Base-by-base conservation (phyloP, 2,329 filamentous ascomycete species). In the Phialocephala sp. region DNA sequence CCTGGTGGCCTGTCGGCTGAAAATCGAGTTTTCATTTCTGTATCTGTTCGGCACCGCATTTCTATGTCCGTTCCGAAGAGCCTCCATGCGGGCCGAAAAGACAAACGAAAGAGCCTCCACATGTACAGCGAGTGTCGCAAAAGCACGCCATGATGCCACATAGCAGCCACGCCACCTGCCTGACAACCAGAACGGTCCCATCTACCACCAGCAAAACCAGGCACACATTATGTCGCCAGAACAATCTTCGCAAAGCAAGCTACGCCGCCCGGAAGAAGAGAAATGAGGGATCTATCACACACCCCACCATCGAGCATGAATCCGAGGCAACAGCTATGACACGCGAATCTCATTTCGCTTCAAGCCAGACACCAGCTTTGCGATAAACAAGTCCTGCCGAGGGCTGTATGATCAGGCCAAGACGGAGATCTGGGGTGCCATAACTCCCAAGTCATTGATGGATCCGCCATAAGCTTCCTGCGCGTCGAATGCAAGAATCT, bases 401-500 rank as follows among this genome's bases (percentile, higher is more conserved):
- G 18, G 14, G 12, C 4, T 15, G 15, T 24, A 14, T 2, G 22
- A 32, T 60, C 47, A 64, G 27, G 63, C 50, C 20, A 39, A 41
- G 41, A 61, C n/a, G 20, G 47, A 15, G 8, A 43, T 22, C 27
- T 37, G 43, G 4, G 43, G 54, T 18, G 39, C 12, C 9, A n/a
- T 8, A 39, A 18, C 35, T 20, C 50, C 27, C 27, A 54, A 5
- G 22, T 35, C 58, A 54, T 63, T 22, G 20, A 45, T 22, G 41
- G 37, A 43, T 14, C 15, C 27, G 12, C 39, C 20, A 9, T 59
- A 59, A 9, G 47, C 47, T 43, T 64, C 63, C 14, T 27, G 24
- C 1, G 11, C 18, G 36, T 68, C 60, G 18, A 65, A 65, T 20
- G 12, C 43, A 8, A 57, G n/a, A 20, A 67, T 45, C 57, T 69